Conservation (phyloP, 768 basidiomycete genomes). For the Pleurotus pulmonarius region DNA sequence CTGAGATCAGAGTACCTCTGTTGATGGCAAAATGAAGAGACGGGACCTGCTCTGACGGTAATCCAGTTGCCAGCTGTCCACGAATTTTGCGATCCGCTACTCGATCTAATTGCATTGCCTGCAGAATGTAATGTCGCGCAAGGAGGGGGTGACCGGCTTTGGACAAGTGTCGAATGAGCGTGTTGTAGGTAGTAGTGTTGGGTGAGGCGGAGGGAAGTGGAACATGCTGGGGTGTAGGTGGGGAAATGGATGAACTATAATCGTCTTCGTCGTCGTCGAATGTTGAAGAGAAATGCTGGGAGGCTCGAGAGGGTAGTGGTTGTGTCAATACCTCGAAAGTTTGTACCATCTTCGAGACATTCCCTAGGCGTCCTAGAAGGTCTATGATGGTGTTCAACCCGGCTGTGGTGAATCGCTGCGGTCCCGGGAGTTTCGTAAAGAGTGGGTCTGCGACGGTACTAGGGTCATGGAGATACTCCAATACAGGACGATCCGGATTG, state of each 20-base stretch:
- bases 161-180: slow-evolving; percentile 58
- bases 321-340: slow-evolving; percentile 78
- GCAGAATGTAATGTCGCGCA: slow-evolving; percentile 62
- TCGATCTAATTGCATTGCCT: slow-evolving; percentile 47
- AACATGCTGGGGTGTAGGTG: slow-evolving; percentile 25
- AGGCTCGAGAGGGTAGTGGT: slow-evolving; percentile 51
- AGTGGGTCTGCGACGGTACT: slow-evolving; percentile 6
- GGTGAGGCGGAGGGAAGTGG: slow-evolving; percentile 45
- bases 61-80: slow-evolving; percentile 24
- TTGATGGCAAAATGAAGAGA: slow-evolving; percentile 56
- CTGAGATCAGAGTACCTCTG: slow-evolving; percentile 50
- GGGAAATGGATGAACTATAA: slow-evolving; percentile 41
- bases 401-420: slow-evolving; percentile 53
- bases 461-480: slow-evolving; percentile 35
- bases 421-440: slow-evolving; percentile 14
- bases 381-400: slow-evolving; percentile 75
- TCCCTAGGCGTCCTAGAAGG: slow-evolving; percentile 55
- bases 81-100: slow-evolving; percentile 22
- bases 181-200: slow-evolving; percentile 64
- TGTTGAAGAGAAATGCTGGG: slow-evolving; percentile 42
- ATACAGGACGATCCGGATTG: slow-evolving; percentile 65
- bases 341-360: slow-evolving; percentile 65
- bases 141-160: slow-evolving; percentile 43
- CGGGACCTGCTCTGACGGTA: slow-evolving; percentile 30
- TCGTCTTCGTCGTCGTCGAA: slow-evolving; percentile 69